Evolutionary conservation across 441 rosid species (phyloP).

Genomic region (Erodium trifolium): DNA sequence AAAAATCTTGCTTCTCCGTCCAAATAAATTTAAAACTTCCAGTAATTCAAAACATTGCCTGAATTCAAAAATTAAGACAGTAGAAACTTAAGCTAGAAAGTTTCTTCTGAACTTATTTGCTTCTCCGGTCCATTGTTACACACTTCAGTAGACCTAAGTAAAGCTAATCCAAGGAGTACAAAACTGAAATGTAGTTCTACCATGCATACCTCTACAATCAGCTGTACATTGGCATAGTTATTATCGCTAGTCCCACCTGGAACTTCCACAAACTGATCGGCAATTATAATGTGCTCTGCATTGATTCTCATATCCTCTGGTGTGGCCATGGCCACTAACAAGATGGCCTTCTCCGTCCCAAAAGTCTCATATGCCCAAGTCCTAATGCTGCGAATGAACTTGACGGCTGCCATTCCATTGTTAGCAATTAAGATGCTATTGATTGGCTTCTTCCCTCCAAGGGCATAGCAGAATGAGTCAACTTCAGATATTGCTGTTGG

Average conservation of each 20-base stretch:
- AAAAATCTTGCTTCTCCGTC: neutral
- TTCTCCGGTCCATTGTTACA: neutral
- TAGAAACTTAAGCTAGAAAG: neutral
- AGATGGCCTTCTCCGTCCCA: slow-evolving; percentile 88
- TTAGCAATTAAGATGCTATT: slow-evolving; percentile 90
- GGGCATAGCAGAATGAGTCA: slow-evolving; percentile 72
- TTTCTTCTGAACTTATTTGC: neutral
- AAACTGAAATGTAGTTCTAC: neutral
- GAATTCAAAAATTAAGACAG: neutral
- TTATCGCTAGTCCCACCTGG: slow-evolving; percentile 99
- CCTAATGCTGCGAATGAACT: slow-evolving; percentile 88
- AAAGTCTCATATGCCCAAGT: slow-evolving; percentile 99
- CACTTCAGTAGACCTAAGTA: neutral
- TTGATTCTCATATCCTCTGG: slow-evolving; percentile 99
- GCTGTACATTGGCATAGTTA: slow-evolving; percentile 98
- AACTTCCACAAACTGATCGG: slow-evolving; percentile 99
- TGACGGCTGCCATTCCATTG: slow-evolving; percentile 99
- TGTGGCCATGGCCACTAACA: slow-evolving; percentile 99
- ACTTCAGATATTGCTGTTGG: slow-evolving; percentile 55
- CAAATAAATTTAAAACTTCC: neutral
- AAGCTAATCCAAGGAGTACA: neutral
- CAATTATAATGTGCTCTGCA: slow-evolving; percentile 96
- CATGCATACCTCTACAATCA: slow-evolving; percentile 80
- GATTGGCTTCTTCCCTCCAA: slow-evolving; percentile 77
- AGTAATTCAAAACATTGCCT: neutral